These are phyloP conservation scores for Penicillium pancosmium DNA, from an alignment of 495 filamentous ascomycete genomes.

Conservation along the genomic window DNA sequence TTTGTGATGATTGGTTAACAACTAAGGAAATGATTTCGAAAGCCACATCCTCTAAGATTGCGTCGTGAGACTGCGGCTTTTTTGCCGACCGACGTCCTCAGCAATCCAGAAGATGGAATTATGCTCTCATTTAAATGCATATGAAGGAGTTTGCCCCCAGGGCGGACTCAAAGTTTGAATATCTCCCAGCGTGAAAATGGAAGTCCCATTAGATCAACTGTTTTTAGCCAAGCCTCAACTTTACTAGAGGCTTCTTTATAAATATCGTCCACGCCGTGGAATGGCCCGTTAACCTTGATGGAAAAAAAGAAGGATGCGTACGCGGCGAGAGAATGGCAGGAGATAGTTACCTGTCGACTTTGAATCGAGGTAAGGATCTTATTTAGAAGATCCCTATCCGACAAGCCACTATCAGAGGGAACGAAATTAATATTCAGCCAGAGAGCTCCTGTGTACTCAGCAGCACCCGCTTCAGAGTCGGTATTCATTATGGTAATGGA, in stretches of 20 bases:
- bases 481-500: not conserved
- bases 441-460: not conserved
- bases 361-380: not conserved
- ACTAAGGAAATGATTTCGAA: too few relatives aligned
- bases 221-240: not conserved
- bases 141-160: too few relatives aligned
- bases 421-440: not conserved
- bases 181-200: constrained; percentile 2
- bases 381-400: not conserved
- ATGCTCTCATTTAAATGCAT: too few relatives aligned
- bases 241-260: not conserved
- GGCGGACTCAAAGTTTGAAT: not conserved
- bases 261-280: not conserved
- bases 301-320: not conserved
- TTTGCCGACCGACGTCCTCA: constrained; percentile 1
- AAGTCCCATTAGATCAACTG: not conserved
- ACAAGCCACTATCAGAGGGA: not conserved
- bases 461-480: not conserved
- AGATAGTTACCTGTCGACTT: not conserved
- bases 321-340: not conserved
- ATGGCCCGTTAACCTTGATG: not conserved
- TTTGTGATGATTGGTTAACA: too few relatives aligned
- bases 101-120: not conserved
- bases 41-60: not conserved
- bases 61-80: not conserved